A percentile compares a stretch with the other conserved stretches of the same genome.
Conservation (phyloP, 2,329 filamentous ascomycete genomes). For the Fusarium nanum region DNA sequence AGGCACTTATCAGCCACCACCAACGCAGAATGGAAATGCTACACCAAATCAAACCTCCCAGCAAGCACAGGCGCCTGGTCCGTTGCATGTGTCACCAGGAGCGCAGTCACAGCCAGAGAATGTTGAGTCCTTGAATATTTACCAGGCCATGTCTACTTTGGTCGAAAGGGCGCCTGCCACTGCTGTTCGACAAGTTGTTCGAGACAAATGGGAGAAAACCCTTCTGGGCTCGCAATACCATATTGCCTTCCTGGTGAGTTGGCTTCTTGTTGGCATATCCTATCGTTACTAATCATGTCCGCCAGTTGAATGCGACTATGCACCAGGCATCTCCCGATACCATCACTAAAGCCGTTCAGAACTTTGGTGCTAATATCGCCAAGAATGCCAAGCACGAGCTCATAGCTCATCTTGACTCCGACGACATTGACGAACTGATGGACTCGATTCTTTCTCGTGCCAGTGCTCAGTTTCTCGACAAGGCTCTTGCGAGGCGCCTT, state of each 20-base stretch:
- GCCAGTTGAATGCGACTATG: conserved; percentile 62
- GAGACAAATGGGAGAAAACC: conserved; percentile 64
- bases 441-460: conserved; percentile 59
- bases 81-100: conserved; percentile 2
- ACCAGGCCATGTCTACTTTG: conserved; percentile 41
- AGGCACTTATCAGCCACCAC: background rate
- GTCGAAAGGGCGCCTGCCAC: conserved; percentile 57
- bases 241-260: conserved; percentile 63
- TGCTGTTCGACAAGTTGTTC: conserved; percentile 60
- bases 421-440: conserved; percentile 60
- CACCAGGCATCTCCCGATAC: conserved; percentile 56
- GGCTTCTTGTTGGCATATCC: background rate
- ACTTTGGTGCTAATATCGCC: conserved; percentile 61
- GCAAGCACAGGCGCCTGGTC: background rate
- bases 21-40: conserved; percentile 6
- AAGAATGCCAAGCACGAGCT: conserved; percentile 56
- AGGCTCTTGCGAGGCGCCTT: conserved; percentile 62
- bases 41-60: background rate
- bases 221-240: conserved; percentile 65
- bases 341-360: conserved; percentile 54
- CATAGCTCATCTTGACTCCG: conserved; percentile 52
- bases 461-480: conserved; percentile 64
- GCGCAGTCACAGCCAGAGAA: background rate
- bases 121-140: conserved; percentile 47
- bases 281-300: conserved; percentile 41